phyloP scores from a whole-genome alignment of 768 basidiomycete species.

The Hygrophoropsis aurantiaca region DNA sequence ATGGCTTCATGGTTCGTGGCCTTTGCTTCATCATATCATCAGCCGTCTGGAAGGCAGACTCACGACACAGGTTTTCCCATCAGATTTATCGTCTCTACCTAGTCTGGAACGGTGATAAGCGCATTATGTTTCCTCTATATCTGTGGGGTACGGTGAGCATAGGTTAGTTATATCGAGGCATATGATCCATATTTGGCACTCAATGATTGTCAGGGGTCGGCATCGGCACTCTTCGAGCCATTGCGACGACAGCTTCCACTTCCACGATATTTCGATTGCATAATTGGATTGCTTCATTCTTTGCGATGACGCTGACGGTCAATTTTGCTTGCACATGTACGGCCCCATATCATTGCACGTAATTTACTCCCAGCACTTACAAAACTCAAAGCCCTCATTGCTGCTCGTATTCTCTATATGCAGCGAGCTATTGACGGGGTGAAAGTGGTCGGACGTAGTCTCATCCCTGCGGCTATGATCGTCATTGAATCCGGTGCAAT shows the following conservation, averaged over 20 bases:
- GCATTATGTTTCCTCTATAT: constrained; percentile 5
- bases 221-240: constrained; percentile 1
- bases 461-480: constrained; percentile 10
- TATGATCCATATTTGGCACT: neutral
- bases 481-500: constrained; percentile 18
- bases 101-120: constrained; percentile 12
- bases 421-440: constrained; percentile 2
- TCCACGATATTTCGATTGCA: constrained; percentile 1
- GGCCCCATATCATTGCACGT: neutral
- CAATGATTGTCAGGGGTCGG: neutral
- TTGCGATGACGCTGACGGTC: constrained; percentile 7
- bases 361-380: neutral
- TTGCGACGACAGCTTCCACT: constrained; percentile 1
- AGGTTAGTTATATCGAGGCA: neutral
- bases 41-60: constrained; percentile 27
- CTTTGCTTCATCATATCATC: too few species aligned
- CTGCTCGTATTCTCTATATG: constrained; percentile 12
- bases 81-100: constrained; percentile 10
- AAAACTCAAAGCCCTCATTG: constrained; percentile 11
- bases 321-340: constrained; percentile 9
- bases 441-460: constrained; percentile 1
- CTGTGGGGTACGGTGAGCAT: constrained; percentile 5
- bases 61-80: too few species aligned
- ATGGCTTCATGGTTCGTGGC: constrained; percentile 32
- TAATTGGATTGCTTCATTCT: constrained; percentile 8